These are phyloP conservation scores for Schizothecium vesticola DNA, from an alignment of 495 filamentous ascomycete genomes.

Conservation along the genomic window DNA sequence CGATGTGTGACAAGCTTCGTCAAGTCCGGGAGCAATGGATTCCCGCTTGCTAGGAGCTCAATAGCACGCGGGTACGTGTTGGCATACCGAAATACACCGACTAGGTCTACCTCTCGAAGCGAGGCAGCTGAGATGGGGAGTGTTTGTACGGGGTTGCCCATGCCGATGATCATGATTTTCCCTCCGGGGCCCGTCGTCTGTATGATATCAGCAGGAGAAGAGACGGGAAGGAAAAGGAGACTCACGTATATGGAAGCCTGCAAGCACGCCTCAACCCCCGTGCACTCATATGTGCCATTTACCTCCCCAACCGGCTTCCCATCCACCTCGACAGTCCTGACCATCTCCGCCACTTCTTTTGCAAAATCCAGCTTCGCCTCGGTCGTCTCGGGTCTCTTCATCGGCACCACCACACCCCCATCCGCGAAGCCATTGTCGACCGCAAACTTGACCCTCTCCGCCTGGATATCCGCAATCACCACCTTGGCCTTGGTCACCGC, in stretches of 20 bases:
- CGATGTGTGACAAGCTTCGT: conserved; percentile 71
- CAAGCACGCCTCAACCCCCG: conserved; percentile 79
- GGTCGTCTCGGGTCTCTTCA: conserved; percentile 48
- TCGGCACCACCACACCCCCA: conserved; percentile 54
- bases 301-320: conserved; percentile 51
- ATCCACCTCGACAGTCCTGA: conserved; percentile 36
- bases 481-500: conserved; percentile 37
- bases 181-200: conserved; percentile 69
- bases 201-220: not conserved
- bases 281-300: conserved; percentile 85
- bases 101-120: conserved; percentile 84
- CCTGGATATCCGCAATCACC: conserved; percentile 75
- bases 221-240: not conserved
- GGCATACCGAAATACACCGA: conserved; percentile 88
- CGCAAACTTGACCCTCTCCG: conserved; percentile 65
- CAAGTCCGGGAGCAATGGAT: conserved; percentile 47
- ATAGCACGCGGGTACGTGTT: conserved; percentile 77
- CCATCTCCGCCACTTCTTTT: conserved; percentile 51
- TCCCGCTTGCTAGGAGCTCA: conserved; percentile 58
- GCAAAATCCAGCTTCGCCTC: conserved; percentile 57
- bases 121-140: conserved; percentile 81
- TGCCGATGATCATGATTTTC: conserved; percentile 82
- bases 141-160: conserved; percentile 85
- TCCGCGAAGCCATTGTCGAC: conserved; percentile 64
- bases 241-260: conserved; percentile 81